Percentiles rank a stretch among this genome's conserved stretches.
phyloP scores from a whole-genome alignment of 2,329 filamentous ascomycete genomes.

The Botrytis squamosa region DNA sequence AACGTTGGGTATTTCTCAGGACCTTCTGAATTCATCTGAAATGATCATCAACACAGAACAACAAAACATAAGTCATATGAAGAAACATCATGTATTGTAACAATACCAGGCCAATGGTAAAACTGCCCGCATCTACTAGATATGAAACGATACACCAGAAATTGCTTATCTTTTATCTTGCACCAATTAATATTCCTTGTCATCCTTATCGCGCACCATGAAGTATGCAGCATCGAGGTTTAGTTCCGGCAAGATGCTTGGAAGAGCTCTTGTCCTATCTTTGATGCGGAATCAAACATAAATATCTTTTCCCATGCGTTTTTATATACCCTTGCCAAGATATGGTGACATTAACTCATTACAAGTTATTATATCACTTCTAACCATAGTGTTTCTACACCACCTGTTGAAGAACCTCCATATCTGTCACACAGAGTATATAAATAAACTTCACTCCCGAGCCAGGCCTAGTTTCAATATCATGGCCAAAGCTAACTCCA shows the following conservation, averaged over 20 bases:
- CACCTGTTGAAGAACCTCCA: background rate
- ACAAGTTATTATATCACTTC: background rate
- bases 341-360: background rate
- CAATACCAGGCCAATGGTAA: background rate
- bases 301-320: background rate
- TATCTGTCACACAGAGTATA: background rate
- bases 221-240: background rate
- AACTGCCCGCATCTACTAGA: background rate
- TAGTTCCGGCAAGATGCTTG: background rate
- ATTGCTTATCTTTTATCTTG: slow-evolving; percentile 5
- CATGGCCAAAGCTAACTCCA: background rate
- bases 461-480: too few relatives aligned
- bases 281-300: background rate
- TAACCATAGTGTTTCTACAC: background rate
- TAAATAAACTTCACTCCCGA: background rate
- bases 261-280: background rate
- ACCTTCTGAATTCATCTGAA: background rate
- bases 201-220: background rate
- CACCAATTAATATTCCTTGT: slow-evolving; percentile 2
- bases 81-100: background rate
- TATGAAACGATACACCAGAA: background rate
- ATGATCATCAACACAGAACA: background rate
- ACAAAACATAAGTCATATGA: background rate
- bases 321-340: background rate
- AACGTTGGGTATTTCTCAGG: background rate